Evolutionary conservation across 2,329 filamentous ascomycete species (phyloP), one percentile per base, ranked within the genome.

Genomic region (Aurifilum marmelostoma): DNA sequence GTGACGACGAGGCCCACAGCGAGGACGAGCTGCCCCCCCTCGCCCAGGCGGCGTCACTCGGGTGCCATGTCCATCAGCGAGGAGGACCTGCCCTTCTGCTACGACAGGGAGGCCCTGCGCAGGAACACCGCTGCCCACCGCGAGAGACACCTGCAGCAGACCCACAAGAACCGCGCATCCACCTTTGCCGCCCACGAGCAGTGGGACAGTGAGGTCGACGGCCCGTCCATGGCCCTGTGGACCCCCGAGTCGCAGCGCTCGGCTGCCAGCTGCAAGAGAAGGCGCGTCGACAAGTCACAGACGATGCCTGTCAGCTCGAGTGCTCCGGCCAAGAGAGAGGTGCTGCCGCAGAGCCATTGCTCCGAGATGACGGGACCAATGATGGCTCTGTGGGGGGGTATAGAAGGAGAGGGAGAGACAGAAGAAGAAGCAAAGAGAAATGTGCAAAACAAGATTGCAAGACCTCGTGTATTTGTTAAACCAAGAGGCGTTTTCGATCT

Each of bases 51-150:
- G 41, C 67, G 69, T 11, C 69, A 71, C 65, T 69, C 67, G 24
- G 69, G 69, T 24, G 69, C 69, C 67, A 69, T 71, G 47, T 71
- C 69, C 67, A 69, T 71, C 60, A 71, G 69, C 67, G 56, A 66
- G n/a, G 69, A 71, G 65, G 69, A 71, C 5, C 67, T 71, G 37
- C 69, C 69, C 16, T 60, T 67, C 24, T 71, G 69, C 67, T 63
- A 67, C 27, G 68, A 71, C 67, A 56, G 69, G 56, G 67, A 67
- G 32, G 67, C 69, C n/a, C 67, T 71, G 56, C n/a, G 67, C 39
- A 63, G 50, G 39, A 67, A 69, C 39, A 71, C 69, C 18, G 67
- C 69, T 24, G 65, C 61, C 21, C 69, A 71, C 67, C 69, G 69
- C 16, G 67, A 62, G 27, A 65, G 65, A 16, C 69, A 71, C 47